phyloP scores from a whole-genome alignment of 1,284 basidiomycete genomes.

The Irpex sp. region DNA sequence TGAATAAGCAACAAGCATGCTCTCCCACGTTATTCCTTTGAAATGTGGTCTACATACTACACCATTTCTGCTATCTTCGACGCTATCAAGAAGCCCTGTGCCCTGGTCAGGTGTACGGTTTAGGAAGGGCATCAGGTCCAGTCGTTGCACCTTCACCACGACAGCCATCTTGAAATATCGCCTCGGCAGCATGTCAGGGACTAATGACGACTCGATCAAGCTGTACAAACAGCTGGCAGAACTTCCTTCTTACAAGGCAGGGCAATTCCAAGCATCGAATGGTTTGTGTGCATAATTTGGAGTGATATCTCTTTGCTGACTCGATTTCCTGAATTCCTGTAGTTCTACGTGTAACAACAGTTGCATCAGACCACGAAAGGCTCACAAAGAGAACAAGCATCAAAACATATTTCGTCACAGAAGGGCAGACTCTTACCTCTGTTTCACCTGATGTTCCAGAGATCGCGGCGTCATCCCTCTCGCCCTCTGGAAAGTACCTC shows the following conservation, averaged over 20 bases:
- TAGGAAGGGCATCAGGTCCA: not conserved
- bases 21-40: too few relatives aligned
- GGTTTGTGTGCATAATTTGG: slow-evolving; percentile 5
- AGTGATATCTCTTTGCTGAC: not conserved
- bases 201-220: not conserved
- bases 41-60: too few relatives aligned
- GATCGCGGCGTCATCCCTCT: slow-evolving; percentile 37
- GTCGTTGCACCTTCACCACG: not conserved
- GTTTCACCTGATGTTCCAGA: slow-evolving; percentile 39
- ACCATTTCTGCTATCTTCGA: too few relatives aligned
- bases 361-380: slow-evolving; percentile 42
- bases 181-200: not conserved
- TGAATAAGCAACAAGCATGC: too few relatives aligned
- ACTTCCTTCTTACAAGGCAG: slow-evolving; percentile 24
- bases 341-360: slow-evolving; percentile 43
- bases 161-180: not conserved
- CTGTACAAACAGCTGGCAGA: slow-evolving; percentile 23
- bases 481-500: slow-evolving; percentile 39
- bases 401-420: slow-evolving; percentile 37
- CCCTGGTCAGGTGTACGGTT: not conserved
- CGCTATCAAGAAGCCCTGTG: not conserved
- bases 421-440: slow-evolving; percentile 19
- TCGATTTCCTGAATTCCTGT: not conserved
- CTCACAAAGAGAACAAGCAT: slow-evolving; percentile 43
- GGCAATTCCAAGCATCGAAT: slow-evolving; percentile 19